Base-by-base conservation (phyloP, 2,329 filamentous ascomycete genomes). In the Colletotrichum sp. region DNA sequence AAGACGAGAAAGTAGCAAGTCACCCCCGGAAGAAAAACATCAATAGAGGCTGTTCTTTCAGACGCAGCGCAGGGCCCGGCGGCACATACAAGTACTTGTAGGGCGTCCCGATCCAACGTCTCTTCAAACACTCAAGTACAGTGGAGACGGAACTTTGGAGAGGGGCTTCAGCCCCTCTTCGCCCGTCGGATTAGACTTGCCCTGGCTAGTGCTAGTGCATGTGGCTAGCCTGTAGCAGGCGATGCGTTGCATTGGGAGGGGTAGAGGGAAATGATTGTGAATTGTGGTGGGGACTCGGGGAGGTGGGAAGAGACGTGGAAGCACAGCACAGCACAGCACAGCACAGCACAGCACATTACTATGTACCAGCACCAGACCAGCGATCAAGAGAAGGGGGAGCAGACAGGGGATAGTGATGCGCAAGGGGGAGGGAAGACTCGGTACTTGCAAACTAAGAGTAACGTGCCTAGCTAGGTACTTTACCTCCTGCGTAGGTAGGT, bases 231-330 rank as follows among this genome's bases (percentile, higher is more conserved):
- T 67, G 55, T 44, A 67, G 52, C 72, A 72, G 60, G 63, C 69
- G 63, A 64, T 75, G 69, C 26, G 72, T 68, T 72, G 52, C 63
- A 75, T 34, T 63, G 34, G 44, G 67, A 57, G 62, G 72, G 72
- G 68, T 62, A 66, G 72, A 26, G 49, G 63, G 55, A 62, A 32
- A 67, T 60, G 55, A 68, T 63, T 32, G 52, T 24, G 55, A 67
- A 67, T 59, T 34, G 39, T 63, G 62, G 62, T 64, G 32, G 49
- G 59, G 44, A 68, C 32, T 16, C 18, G n/a, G 24, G 15, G 30
- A 28, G 39, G 21, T n/a, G n/a, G n/a, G 44, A 49, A 49, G n/a
- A 21, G 44, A 49, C 12, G n/a, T 49, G 44, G 44, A 49, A 21
- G 44, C 44, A 49, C 44, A 21, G 44, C n/a, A 49, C 44, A 49